phyloP scores from a whole-genome alignment of 2,329 filamentous ascomycete genomes.

The Phyllachora maydis region DNA sequence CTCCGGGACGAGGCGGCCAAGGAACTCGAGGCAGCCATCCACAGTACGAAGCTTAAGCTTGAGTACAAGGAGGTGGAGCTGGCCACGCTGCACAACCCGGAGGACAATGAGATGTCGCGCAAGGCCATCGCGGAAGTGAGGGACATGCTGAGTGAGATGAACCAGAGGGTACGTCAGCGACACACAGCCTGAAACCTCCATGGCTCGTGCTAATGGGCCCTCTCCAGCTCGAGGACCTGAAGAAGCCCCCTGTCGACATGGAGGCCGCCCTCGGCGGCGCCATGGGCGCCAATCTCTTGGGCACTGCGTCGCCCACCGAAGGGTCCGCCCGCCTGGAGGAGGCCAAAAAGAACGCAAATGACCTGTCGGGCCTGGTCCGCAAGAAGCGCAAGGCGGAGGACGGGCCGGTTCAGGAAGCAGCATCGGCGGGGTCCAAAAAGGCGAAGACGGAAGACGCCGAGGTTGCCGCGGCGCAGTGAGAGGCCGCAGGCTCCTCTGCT shows the following conservation, averaged over 20 bases:
- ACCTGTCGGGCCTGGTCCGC: constrained; percentile 53
- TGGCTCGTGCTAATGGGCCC: too few relatives aligned
- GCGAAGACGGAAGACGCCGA: too few relatives aligned
- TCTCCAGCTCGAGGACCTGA: constrained; percentile 52
- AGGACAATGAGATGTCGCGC: constrained; percentile 43
- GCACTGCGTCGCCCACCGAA: constrained; percentile 39
- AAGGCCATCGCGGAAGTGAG: constrained; percentile 51
- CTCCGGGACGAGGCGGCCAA: constrained; percentile 50
- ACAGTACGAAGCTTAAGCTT: constrained; percentile 50
- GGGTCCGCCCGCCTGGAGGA: constrained; percentile 46
- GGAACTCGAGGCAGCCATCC: constrained; percentile 55
- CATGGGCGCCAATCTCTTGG: constrained; percentile 38
- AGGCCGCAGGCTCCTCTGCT: too few relatives aligned
- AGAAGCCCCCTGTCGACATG: constrained; percentile 37
- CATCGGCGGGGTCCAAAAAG: too few relatives aligned
- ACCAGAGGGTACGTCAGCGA: too few relatives aligned
- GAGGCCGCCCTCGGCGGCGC: constrained; percentile 30
- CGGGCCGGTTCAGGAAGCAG: too few relatives aligned
- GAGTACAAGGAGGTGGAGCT: constrained; percentile 48
- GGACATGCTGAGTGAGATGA: constrained; percentile 61
- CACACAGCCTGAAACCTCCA: too few relatives aligned
- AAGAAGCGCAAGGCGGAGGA: constrained; percentile 33
- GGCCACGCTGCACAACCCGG: constrained; percentile 37
- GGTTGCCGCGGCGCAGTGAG: too few relatives aligned
- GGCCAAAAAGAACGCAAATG: constrained; percentile 52